Evolutionary conservation across 805 yeast species (phyloP), one percentile per base, ranked within the genome.

Genomic region (Kregervanrija fluxuum): DNA sequence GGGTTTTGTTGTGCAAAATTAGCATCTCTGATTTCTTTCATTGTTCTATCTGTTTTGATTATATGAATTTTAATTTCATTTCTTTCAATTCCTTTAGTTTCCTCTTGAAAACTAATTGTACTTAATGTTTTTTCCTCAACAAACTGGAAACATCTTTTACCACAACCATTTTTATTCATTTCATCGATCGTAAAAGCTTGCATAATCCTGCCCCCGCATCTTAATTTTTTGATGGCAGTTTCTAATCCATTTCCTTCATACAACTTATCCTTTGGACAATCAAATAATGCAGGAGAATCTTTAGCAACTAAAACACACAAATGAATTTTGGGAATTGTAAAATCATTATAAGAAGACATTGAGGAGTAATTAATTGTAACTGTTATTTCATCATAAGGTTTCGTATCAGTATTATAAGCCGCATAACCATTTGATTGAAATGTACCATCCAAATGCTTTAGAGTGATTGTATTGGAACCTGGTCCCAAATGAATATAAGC

Each of bases 111-210:
- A 32, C 78, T 73, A 4, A 77, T 64, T 0, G 91, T 76, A 44
- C 79, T 79, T 12, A 63, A 61, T 4, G 71, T 60, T 49, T 71
- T 75, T 51, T 79, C 85, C 54, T 90, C 95, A 2, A 71, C 80
- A 51, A 88, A 84, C 48, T 78, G 77, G 63, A 88, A 88, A 4
- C 85, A 71, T 48, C 97, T 68, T 51, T 80, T 76, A 10, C 96
- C 95, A 57, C 86, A 76, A 0, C 93, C 90, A 38, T 77, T 74
- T 35, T 82, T 67, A 43, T 79, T 62, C 95, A 91, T 87, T 58
- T 89, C 96, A 53, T 90, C 97, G 54, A 79, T 80, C 0, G 97
- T 90, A 61, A 75, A 89, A 1, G 96, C 95, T 55, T 87, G 91
- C 95, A 87, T 86, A 62, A 90, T 62, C 53, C 95, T 72, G 4